Percentiles rank a stretch among this genome's conserved stretches.
Evolutionary conservation across 768 basidiomycete genomes (phyloP).

Genomic region (Boletus sp.): DNA sequence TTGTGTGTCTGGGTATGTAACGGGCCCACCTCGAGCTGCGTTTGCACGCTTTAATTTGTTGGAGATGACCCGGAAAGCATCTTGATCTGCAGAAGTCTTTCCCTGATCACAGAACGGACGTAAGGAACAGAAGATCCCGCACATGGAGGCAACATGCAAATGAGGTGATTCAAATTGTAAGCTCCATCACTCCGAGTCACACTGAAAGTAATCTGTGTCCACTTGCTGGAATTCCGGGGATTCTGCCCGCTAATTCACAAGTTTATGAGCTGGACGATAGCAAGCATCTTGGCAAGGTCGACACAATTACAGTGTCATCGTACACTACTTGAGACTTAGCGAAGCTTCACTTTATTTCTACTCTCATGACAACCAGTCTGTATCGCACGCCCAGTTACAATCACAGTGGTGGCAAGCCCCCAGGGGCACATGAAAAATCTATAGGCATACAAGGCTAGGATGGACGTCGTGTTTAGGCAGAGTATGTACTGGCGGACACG

Average conservation of each 20-base stretch:
- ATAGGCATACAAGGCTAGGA: slow-evolving; percentile 8
- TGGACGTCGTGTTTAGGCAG: slow-evolving; percentile 41
- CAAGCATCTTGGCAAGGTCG: not conserved
- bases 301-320: not conserved
- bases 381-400: slow-evolving; percentile 18
- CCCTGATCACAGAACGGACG: slow-evolving; percentile 15
- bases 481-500: slow-evolving; percentile 87
- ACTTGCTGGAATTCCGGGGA: not conserved
- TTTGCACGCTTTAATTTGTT: slow-evolving; percentile 46
- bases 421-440: slow-evolving; percentile 13
- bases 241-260: not conserved
- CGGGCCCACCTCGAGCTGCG: slow-evolving; percentile 49
- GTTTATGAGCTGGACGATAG: not conserved
- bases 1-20: not conserved
- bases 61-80: slow-evolving; percentile 24
- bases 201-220: not conserved
- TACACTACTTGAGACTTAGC: not conserved
- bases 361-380: slow-evolving; percentile 8
- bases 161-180: not conserved
- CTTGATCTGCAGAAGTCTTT: not conserved
- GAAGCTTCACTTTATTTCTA: slow-evolving; percentile 11
- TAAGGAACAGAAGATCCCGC: slow-evolving; percentile 62
- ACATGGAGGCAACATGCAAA: slow-evolving; percentile 43
- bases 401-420: not conserved
- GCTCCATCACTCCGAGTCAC: not conserved